Base-by-base conservation (phyloP, 2,329 filamentous ascomycete species). In the Fusarium caatingaense region DNA sequence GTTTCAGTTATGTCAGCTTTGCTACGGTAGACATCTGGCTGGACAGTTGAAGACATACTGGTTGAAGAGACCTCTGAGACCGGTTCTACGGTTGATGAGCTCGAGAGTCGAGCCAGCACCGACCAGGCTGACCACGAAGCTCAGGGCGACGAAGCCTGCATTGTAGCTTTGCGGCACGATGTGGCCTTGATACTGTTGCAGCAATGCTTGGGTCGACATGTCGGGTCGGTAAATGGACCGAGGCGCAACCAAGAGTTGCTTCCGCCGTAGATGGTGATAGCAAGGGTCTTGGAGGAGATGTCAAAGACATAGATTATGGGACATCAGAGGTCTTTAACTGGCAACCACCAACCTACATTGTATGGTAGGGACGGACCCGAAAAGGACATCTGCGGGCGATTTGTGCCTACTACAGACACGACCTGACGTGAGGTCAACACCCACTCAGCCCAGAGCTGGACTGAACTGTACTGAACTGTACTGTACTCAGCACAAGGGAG, bases 51-150 rank as follows among this genome's bases (percentile, higher is more conserved):
- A 37, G 30, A 73, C 84, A 58, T 85, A 92, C 91, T 91, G 89
- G 74, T 93, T 93, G 76, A 89, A 88, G 57, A 87, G 78, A 11
- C 92, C 92, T 75, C 87, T 88, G 56, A 86, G 86, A 4, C 91
- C 89, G 2, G 91, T 93, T 71, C 92, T 85, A 62, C 92, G 84
- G 76, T 96, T 92, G 54, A 97, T 88, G 62, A 97, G 82, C 78
- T 97, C 94, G 32, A 97, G 84, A 0, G 93, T 94, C 6, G 93
- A 93, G 53, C 89, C 86, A 50, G 92, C 91, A 66, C 94, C 94
- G 69, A 93, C 86, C 34, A 93, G 83, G 74, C 93, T 95, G 73
- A 93, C 92, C 70, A 92, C 83, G 67, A 92, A 88, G 76, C 93
- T 96, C 70, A 93, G 84, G 25, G 90, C 85, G 15, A 95, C 86